Evolutionary conservation across 2,329 filamentous ascomycete genomes (phyloP), one percentile per base, ranked within the genome.

Genomic region (Tolypocladium capitatum): DNA sequence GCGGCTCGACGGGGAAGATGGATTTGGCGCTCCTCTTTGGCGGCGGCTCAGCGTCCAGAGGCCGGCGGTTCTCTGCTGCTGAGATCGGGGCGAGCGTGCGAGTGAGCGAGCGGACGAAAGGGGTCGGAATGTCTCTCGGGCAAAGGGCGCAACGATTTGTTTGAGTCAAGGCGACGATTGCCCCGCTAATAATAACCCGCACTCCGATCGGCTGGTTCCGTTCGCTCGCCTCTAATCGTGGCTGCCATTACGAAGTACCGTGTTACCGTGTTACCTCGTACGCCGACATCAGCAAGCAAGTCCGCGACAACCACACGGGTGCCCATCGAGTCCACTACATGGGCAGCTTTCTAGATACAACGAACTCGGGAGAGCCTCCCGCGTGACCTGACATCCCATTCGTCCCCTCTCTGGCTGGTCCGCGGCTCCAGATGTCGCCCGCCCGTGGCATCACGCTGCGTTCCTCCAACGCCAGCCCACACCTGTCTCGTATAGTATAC

Each of bases 401-500:
- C 35, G 11, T 31, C 24, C 14, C 16, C n/a, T 6, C 2, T 16
- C 9, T 30, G 38, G 24, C 16, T 42, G 14, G 36, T 21, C 35
- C 35, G 18, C 18, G 18, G 18, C 32, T 16, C 32, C 11, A 14
- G 30, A 5, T 31, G 30, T 14, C 11, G 31, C 13, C 13, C 5
- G 31, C 31, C 31, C 31, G 7, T 14, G 31, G 31, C 31, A 32
- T 14, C 32, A 18, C 32, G 45, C 32, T 41, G 20, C 46, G 34
- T 42, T 28, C 43, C 48, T 13, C 46, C 42, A 48, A 46, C 47
- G 46, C 49, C 48, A 38, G 38, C 34, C 32, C 40, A 46, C 42
- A 36, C 51, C 45, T 42, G 46, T 53, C 50, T 45, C 49, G 49
- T 46, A 50, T 50, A 55, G 48, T 28, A 30, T 16, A 18, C 38